Evolutionary conservation across 2,329 filamentous ascomycete genomes (phyloP).

Genomic region (Blastomyces gilchristii): DNA sequence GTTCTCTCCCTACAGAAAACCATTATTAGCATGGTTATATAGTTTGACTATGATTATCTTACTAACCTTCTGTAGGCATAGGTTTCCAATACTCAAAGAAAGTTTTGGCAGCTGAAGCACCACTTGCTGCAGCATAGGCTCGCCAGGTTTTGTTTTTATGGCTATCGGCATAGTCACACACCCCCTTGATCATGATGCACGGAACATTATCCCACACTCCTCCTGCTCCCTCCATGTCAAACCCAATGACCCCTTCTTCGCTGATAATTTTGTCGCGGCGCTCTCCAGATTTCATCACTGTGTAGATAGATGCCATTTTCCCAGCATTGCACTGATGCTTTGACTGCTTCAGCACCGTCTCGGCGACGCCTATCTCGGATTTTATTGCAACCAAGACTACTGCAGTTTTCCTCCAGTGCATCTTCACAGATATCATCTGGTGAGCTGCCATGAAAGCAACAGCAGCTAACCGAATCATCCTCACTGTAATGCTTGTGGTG

Average conservation of each 20-base stretch:
- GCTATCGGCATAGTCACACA: conserved; percentile 5
- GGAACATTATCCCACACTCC: neutral
- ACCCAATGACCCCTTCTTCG: neutral
- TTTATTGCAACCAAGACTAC: neutral
- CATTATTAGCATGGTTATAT: neutral
- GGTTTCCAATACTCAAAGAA: conserved; percentile 1
- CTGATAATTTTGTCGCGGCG: neutral
- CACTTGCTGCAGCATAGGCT: neutral
- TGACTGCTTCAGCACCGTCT: neutral
- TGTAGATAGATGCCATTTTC: neutral
- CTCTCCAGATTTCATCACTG: neutral
- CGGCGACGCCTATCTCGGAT: neutral
- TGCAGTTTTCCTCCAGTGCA: neutral
- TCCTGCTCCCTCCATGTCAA: neutral
- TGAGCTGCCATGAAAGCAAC: neutral
- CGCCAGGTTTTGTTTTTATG: neutral
- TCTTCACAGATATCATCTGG: neutral
- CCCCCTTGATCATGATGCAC: neutral
- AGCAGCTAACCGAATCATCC: neutral
- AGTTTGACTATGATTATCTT: neutral
- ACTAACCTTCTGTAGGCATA: neutral
- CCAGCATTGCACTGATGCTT: neutral
- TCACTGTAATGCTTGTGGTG: neutral
- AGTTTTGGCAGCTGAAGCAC: neutral
- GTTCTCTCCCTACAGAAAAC: neutral